Percentiles rank a stretch among this genome's conserved stretches.
Evolutionary conservation across 2,329 filamentous ascomycete species (phyloP).

Genomic region (Fusarium guadeloupense): DNA sequence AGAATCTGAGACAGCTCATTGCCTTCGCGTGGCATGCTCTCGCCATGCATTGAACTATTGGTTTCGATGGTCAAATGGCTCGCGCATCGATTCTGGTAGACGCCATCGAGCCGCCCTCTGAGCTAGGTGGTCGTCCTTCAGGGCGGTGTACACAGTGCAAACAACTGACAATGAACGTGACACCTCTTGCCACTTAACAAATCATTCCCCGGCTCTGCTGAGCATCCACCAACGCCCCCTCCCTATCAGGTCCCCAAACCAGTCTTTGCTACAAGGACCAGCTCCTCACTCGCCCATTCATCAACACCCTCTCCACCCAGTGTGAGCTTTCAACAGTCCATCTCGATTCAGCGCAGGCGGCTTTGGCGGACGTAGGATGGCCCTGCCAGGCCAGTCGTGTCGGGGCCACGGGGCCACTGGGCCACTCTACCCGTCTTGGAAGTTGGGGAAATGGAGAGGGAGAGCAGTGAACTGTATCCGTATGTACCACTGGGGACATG

Average conservation of each 20-base stretch:
- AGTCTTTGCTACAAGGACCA: slow-evolving; percentile 6
- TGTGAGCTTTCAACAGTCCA: slow-evolving; percentile 33
- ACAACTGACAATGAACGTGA: slow-evolving; percentile 4
- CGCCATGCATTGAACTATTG: slow-evolving; percentile 31
- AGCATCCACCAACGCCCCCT: slow-evolving; percentile 34
- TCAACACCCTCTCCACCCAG: slow-evolving; percentile 38
- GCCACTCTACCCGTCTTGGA: slow-evolving; percentile 37
- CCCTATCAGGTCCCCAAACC: slow-evolving; percentile 18
- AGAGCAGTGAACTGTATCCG: slow-evolving; percentile 25
- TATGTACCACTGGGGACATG: slow-evolving; percentile 32
- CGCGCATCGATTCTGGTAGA: slow-evolving; percentile 13
- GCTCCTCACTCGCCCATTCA: slow-evolving; percentile 15
- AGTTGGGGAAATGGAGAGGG: slow-evolving; percentile 39
- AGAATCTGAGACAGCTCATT: slow-evolving; percentile 29
- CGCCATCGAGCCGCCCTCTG: slow-evolving; percentile 10
- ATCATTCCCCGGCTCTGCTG: slow-evolving; percentile 25
- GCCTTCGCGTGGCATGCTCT: slow-evolving; percentile 12
- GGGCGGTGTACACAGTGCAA: slow-evolving; percentile 6
- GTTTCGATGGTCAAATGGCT: slow-evolving; percentile 18
- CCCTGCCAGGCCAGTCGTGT: slow-evolving; percentile 12
- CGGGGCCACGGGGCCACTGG: slow-evolving; percentile 30
- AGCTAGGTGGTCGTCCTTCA: not conserved
- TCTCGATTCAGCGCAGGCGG: slow-evolving; percentile 28
- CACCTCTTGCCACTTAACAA: slow-evolving; percentile 10
- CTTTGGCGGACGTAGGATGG: slow-evolving; percentile 26